Percentiles rank a stretch among this genome's conserved stretches.
These are phyloP conservation scores for Cystobasidiaceae sp. DNA, from an alignment of 1,284 basidiomycete species.

Conservation along the genomic window DNA sequence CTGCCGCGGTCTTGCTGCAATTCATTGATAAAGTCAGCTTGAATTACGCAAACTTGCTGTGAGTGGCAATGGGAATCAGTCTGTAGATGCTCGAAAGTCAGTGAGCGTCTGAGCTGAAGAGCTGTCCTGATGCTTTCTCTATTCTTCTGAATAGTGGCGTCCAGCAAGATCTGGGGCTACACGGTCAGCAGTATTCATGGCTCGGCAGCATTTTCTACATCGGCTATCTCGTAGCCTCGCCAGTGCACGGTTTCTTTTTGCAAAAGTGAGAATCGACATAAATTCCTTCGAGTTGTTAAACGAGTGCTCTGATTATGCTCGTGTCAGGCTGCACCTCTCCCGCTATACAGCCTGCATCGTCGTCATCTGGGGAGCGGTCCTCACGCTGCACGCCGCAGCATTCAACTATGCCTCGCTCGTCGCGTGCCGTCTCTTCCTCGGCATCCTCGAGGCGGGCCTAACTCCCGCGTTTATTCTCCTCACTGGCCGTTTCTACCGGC, in stretches of 20 bases:
- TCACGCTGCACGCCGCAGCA: not conserved
- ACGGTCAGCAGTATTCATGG: slow-evolving; percentile 42
- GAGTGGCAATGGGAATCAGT: no score
- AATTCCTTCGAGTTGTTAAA: not conserved
- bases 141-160: slow-evolving; percentile 33
- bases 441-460: slow-evolving; percentile 39
- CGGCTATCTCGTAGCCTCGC: slow-evolving; percentile 39
- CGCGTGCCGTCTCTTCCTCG: slow-evolving; percentile 42
- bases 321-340: slow-evolving; percentile 35
- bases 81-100: not conserved
- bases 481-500: not conserved
- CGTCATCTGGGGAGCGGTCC: slow-evolving; percentile 22
- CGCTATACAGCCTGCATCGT: slow-evolving; percentile 32
- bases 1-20: slow-evolving; percentile 38
- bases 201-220: slow-evolving; percentile 42
- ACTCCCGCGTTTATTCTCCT: slow-evolving; percentile 24
- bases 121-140: not conserved
- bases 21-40: not conserved
- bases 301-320: not conserved
- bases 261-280: slow-evolving; percentile 29
- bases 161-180: slow-evolving; percentile 39
- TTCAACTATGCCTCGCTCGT: slow-evolving; percentile 40
- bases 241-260: slow-evolving; percentile 36
- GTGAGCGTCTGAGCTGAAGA: not conserved
- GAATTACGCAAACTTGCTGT: not conserved